Evolutionary conservation across 768 basidiomycete species (phyloP).

Genomic region (Boletus pseudopeckii): DNA sequence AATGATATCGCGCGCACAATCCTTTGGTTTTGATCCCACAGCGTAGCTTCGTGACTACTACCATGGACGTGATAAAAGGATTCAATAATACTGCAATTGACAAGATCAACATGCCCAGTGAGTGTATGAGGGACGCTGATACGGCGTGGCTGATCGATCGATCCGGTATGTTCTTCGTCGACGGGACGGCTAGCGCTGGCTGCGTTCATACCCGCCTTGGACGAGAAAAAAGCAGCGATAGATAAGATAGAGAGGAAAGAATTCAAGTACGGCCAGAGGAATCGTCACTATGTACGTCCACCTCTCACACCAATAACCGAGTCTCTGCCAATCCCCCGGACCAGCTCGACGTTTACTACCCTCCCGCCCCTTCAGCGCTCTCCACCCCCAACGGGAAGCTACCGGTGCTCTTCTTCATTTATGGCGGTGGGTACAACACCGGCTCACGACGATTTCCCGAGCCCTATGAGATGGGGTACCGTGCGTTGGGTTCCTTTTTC

Average conservation of each 20-base stretch:
- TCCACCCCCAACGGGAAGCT: constrained; percentile 28
- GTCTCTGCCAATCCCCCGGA: not conserved
- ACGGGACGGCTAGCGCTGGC: constrained; percentile 36
- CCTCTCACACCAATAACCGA: not conserved
- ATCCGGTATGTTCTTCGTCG: not conserved
- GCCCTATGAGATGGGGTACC: constrained; percentile 50
- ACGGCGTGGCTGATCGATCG: constrained; percentile 1
- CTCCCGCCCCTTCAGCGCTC: constrained; percentile 28
- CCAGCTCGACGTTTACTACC: constrained; percentile 70
- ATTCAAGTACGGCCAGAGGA: constrained; percentile 49
- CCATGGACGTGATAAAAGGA: constrained; percentile 37
- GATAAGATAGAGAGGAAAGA: constrained; percentile 46
- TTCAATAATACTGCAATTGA: constrained; percentile 30
- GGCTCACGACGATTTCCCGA: constrained; percentile 48
- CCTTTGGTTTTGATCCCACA: not conserved
- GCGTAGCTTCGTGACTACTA: not conserved
- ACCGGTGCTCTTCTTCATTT: constrained; percentile 60
- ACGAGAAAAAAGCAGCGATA: constrained; percentile 46
- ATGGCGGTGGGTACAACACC: constrained; percentile 60
- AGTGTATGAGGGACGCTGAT: constrained; percentile 4
- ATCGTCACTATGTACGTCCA: constrained; percentile 38
- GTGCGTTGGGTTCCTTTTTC: constrained; percentile 60
- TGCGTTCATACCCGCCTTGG: constrained; percentile 49
- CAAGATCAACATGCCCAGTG: constrained; percentile 36
- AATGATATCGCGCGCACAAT: not conserved